A percentile compares a stretch with the other conserved stretches of the same genome.
phyloP scores from a whole-genome alignment of 208 protist genomes.

The Porcisia hertigi region DNA sequence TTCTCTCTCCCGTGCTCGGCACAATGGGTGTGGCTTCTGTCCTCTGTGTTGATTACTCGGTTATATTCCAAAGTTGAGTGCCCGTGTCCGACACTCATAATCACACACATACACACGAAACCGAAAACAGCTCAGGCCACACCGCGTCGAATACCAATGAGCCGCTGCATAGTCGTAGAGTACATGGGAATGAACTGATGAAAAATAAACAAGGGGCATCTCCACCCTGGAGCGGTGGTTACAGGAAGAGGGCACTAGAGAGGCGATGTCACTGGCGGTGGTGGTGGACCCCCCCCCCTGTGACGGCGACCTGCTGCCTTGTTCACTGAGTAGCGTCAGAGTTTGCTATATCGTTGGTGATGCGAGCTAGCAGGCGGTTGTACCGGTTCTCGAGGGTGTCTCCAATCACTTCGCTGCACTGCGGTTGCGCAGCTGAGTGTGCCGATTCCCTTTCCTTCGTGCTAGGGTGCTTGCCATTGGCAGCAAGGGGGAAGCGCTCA shows the following conservation, averaged over 20 bases:
- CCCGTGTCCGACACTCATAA: too few species aligned
- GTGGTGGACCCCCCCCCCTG: background rate
- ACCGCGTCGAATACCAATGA: too few species aligned
- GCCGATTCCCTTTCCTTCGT: background rate
- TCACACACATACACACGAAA: too few species aligned
- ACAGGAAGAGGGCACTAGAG: background rate
- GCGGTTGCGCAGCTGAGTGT: background rate
- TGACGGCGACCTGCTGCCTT: background rate
- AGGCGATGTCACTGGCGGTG: background rate
- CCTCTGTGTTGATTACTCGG: too few species aligned
- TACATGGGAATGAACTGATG: background rate
- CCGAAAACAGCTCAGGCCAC: too few species aligned
- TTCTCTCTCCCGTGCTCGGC: too few species aligned
- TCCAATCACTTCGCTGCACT: background rate
- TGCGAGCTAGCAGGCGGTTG: slow-evolving; percentile 17
- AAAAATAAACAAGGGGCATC: background rate
- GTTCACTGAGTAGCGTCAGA: background rate
- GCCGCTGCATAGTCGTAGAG: too few species aligned
- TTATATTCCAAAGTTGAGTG: too few species aligned
- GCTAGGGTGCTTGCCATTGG: background rate
- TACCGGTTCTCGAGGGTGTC: slow-evolving; percentile 24
- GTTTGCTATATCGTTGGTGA: slow-evolving; percentile 2
- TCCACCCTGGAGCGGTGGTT: background rate
- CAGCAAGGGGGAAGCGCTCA: background rate
- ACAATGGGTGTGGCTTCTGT: too few species aligned